Evolutionary conservation across 352 stramenopile genomes (phyloP).

Genomic region (Phytophthora syringae): DNA sequence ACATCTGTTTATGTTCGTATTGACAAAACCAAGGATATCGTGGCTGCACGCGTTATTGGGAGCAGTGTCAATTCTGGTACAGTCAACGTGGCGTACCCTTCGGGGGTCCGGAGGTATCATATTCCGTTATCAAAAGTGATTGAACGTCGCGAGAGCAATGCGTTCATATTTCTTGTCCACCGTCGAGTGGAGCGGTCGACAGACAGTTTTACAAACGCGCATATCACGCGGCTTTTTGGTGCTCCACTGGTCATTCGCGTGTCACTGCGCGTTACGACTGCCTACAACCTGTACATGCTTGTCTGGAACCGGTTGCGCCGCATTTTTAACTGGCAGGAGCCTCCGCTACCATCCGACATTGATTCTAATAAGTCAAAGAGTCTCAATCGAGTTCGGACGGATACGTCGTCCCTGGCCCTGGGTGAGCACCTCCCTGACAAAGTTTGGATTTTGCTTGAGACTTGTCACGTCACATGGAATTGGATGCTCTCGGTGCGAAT

Average conservation of each 20-base stretch:
- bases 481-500: constrained; percentile 90
- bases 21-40: constrained; percentile 69
- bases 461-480: constrained; percentile 82
- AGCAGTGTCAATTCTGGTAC: constrained; percentile 60
- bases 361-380: constrained; percentile 18
- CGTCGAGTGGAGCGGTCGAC: constrained; percentile 83
- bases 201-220: constrained; percentile 81
- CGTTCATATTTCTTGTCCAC: constrained; percentile 85
- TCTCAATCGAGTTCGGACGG: constrained; percentile 35
- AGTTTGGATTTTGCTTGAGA: constrained; percentile 87
- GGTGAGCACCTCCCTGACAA: constrained; percentile 66
- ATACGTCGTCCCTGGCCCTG: constrained; percentile 67
- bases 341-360: constrained; percentile 45
- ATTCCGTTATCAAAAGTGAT: constrained; percentile 67
- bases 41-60: constrained; percentile 72
- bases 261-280: constrained; percentile 66
- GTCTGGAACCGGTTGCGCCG: constrained; percentile 81
- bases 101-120: constrained; percentile 65
- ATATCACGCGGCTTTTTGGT: constrained; percentile 83
- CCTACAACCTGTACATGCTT: constrained; percentile 78
- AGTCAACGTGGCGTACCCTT: constrained; percentile 73
- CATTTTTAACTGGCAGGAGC: constrained; percentile 86
- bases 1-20: constrained; percentile 67
- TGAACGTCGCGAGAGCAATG: constrained; percentile 52
- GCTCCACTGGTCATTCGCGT: constrained; percentile 75